Base-by-base conservation (phyloP, 1,139 yeast genomes). In the Saccharomyces pastorianus region DNA sequence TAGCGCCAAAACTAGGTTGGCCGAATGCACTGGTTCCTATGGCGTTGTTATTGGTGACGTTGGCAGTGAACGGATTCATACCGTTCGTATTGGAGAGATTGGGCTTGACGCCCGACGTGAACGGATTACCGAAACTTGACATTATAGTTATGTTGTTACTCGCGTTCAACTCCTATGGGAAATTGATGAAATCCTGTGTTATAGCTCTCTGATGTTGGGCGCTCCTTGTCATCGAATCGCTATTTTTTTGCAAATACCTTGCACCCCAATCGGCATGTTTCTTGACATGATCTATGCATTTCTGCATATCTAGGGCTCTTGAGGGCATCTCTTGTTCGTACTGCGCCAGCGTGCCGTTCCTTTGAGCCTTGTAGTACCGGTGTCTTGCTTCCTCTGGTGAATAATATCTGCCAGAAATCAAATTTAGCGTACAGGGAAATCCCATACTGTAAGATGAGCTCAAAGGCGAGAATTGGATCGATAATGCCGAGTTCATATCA, bases 101-200 rank as follows among this genome's bases (percentile, higher is more conserved):
- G 25, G 47, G 38, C 13, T 38, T 44, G 7, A 17, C 53, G 29
- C 17, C 56, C 54, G 53, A 55, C 44, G 31, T 47, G 41, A 51
- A 46, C 51, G 41, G 47, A 25, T 52, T 49, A 47, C 49, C 48
- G n/a, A 50, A 42, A 34, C 47, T 41, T 58, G 38, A 28, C 58
- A 52, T 14, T 47, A 50, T 34, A 32, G 51, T 28, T 38, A 6
- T 44, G 13, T 27, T 25, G 29, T 48, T 50, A 9, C 41, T 29
- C 32, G 17, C 3, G 38, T 28, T 63, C 28, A 68, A 55, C 52
- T 64, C 71, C 50, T 68, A 52, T 13, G 68, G 64, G 63, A 71
- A 61, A 57, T 72, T 75, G 1, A 80, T 69, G 58, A 79, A 80
- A 0, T 77, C 76, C 54, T 73, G 74, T 5, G 32, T 29, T 29